Percentiles rank a stretch among this genome's conserved stretches.
phyloP scores from a whole-genome alignment of 306 rosid genomes.

The Cicer chorassanicum region DNA sequence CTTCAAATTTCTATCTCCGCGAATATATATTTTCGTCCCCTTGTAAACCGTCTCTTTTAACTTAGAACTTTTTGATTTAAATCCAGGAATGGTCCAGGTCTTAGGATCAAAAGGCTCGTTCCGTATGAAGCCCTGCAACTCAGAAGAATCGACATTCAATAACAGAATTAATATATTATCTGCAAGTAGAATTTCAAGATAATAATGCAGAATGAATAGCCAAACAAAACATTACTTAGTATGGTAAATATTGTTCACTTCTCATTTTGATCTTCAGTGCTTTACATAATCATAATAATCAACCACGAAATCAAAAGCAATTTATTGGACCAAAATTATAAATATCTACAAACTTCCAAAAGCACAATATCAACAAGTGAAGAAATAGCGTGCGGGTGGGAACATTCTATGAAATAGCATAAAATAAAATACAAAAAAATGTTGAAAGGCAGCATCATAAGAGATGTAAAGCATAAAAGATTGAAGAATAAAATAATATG shows the following conservation, averaged over 20 bases:
- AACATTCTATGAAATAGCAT: conserved; percentile 17
- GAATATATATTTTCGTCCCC: conserved; percentile 47
- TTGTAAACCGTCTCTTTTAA: conserved; percentile 46
- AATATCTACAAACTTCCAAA: background rate
- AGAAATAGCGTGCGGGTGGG: background rate
- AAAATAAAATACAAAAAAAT: conserved; percentile 6
- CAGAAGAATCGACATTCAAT: conserved; percentile 30
- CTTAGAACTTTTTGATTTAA: conserved; percentile 35
- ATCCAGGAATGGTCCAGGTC: conserved; percentile 74
- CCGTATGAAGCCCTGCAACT: conserved; percentile 78
- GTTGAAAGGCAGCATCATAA: conserved; percentile 10
- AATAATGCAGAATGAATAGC: conserved; percentile 5
- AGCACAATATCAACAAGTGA: background rate
- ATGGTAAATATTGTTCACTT: too few relatives aligned
- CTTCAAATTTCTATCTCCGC: conserved; percentile 56
- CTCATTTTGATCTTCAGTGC: too few relatives aligned
- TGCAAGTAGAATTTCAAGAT: conserved; percentile 24
- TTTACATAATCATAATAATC: conserved; percentile 2
- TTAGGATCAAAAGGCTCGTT: conserved; percentile 68
- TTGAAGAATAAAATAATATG: background rate
- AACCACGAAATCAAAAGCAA: conserved; percentile 8
- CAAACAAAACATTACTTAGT: background rate
- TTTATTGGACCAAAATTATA: conserved; percentile 12
- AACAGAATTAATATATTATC: background rate
- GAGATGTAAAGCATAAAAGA: conserved; percentile 18